phyloP scores from a whole-genome alignment of 164 flowering plant species.

The Tetracentron sinense region DNA sequence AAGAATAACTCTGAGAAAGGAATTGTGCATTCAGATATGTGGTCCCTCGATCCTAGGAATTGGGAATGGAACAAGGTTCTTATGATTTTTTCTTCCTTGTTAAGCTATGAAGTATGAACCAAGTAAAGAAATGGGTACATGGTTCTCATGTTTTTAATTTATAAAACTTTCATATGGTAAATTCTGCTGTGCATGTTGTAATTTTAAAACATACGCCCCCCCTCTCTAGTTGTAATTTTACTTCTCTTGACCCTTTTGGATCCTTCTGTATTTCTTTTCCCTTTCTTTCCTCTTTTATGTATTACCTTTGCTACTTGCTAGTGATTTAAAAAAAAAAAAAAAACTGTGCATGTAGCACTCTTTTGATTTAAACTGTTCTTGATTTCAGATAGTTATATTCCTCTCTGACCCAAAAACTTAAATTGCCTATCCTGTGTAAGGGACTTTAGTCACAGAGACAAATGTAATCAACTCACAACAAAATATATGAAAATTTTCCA shows the following conservation, averaged over 20 bases:
- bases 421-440: not conserved
- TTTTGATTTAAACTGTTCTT: no score
- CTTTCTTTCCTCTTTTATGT: no score
- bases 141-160: not conserved
- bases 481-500: not conserved
- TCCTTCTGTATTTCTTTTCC: no score
- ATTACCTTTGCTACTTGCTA: no score
- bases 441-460: not conserved
- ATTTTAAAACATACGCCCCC: not conserved
- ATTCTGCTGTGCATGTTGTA: not conserved
- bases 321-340: no score
- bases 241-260: no score
- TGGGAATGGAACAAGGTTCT: constrained; percentile 99
- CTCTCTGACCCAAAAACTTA: not conserved
- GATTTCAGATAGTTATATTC: not conserved
- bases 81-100: not conserved
- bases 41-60: constrained; percentile 93
- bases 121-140: not conserved
- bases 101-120: constrained; percentile 1
- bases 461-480: not conserved
- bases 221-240: no score
- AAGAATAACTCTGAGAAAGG: constrained; percentile 85
- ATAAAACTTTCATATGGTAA: not conserved
- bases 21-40: constrained; percentile 86
- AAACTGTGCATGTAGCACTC: no score